Evolutionary conservation across 306 rosid genomes (phyloP), one percentile per base, ranked within the genome.

Genomic region (Casuarina cunninghamiana): DNA sequence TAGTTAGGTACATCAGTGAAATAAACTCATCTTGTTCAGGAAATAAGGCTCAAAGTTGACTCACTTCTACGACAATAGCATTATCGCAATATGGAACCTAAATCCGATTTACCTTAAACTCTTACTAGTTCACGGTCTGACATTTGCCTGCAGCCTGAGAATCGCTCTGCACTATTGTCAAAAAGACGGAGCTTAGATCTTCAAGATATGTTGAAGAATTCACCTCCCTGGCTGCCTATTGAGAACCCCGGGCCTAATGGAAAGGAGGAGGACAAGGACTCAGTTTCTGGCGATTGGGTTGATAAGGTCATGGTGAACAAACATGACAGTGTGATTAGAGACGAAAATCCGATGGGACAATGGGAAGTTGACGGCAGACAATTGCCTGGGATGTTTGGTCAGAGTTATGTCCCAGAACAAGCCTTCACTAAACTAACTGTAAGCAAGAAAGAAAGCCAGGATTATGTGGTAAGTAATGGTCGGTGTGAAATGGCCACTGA

Each of bases 121-220:
- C 32, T 57, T 69, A 45, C 41, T 10, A 55, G 35, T 69, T 66
- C 32, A 66, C 19, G 26, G 71, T 66, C 48, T 38, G 16, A 41
- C 26, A 37, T 57, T 68, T 62, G 54, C 17, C 26, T 62, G 62
- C 60, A 90, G 97, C 89, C 53, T 71, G 82, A 61, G 65, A 88
- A 77, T 50, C 79, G 81, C 19, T 41, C 84, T 19, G 76, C 80
- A 62, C 8, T 74, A 0, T 86, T 83, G 81, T 81, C 83, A 32
- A 96, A 88, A 86, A 79, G 93, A 61, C 76, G 87, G 75, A 96
- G 94, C 87, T 84, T 91, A 65, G 98, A 96, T 81, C 85, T 75
- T 38, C 91, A 89, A 17, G 98, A 96, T 54, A 83, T 93, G 84
- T 71, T 75, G 41, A 38, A 13, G 66, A 78, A 43, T 45, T 86